Evolutionary conservation across 805 yeast genomes (phyloP), one percentile per base, ranked within the genome.

Genomic region (Priceomyces castillae): DNA sequence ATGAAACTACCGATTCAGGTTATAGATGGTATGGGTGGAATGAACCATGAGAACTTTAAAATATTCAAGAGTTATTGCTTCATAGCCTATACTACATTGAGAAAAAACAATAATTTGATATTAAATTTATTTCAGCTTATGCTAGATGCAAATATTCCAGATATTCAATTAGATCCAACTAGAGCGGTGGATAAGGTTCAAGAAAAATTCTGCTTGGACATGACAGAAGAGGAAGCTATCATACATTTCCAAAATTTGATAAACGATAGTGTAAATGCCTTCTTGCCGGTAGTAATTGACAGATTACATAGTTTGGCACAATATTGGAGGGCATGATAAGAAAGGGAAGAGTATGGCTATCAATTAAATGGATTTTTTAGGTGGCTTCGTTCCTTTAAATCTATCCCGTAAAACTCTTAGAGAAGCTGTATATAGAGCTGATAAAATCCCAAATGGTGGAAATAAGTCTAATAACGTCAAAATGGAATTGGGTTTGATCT

Each of bases 1-100:
- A 94, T 94, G 97, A 94, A 94, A 58, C 69, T 94, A 30, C 99
- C 99, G 0, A 94, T 94, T 34, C 99, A 94, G 64, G 85, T 94
- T 14, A 86, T 94, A 34, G 99, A 94, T 51, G 98, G 97, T 0
- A 94, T 94, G 89, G 99, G 99, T 1, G 99, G 98, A 1, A 77
- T 88, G 40, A 76, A 78, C 48, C 89, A 92, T 40, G 86, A 84
- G 34, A 90, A 92, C 61, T 94, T 87, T 62, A 81, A 82, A 49
- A 80, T 85, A 49, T 94, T 94, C 67, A 79, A 95, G 56, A 87
- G 88, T 61, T 90, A 90, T 65, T 94, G 99, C 58, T 94, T 90
- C 67, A 92, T 94, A 15, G 88, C 97, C 0, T 94, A 89, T 60
- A 86, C 94, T 7, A 92, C 95, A 4, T 70, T 94, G 49, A 73